Conservation (phyloP, 306 rosid species). For the Pyrus communis region DNA sequence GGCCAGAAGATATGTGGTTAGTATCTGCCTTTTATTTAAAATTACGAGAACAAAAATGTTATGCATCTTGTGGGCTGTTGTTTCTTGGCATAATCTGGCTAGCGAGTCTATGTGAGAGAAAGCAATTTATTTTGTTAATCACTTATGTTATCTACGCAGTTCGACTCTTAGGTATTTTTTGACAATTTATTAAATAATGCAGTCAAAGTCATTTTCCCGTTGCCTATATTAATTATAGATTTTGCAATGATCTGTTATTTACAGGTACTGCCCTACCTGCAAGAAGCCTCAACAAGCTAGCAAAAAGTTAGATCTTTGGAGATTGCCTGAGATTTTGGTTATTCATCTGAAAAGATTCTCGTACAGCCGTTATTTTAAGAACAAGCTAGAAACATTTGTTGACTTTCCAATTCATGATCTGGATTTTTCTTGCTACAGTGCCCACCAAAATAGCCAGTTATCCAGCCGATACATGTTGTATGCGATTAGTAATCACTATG, state of each 20-base stretch:
- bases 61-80: neutral
- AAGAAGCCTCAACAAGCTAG: constrained; percentile 69
- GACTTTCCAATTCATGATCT: constrained; percentile 71
- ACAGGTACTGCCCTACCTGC: constrained; percentile 80
- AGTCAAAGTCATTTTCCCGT: neutral
- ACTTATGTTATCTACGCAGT: neutral
- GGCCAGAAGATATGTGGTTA: constrained; percentile 91
- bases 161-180: neutral
- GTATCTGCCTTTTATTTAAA: constrained; percentile 17
- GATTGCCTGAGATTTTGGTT: constrained; percentile 79
- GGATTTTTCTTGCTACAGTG: constrained; percentile 47
- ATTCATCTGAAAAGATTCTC: constrained; percentile 88
- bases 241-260: constrained; percentile 14
- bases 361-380: constrained; percentile 33
- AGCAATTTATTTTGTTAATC: neutral
- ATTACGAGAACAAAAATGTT: neutral
- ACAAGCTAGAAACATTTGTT: constrained; percentile 70
- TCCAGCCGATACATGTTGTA: constrained; percentile 50
- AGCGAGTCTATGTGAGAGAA: neutral
- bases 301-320: constrained; percentile 89
- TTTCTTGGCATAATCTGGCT: constrained; percentile 6
- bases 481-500: constrained; percentile 82
- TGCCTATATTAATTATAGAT: constrained; percentile 8
- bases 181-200: neutral
- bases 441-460: constrained; percentile 20